Percentiles rank a stretch among this genome's conserved stretches.
Conservation (phyloP, 768 basidiomycete genomes). For the Pleurotus citrinopileatus region DNA sequence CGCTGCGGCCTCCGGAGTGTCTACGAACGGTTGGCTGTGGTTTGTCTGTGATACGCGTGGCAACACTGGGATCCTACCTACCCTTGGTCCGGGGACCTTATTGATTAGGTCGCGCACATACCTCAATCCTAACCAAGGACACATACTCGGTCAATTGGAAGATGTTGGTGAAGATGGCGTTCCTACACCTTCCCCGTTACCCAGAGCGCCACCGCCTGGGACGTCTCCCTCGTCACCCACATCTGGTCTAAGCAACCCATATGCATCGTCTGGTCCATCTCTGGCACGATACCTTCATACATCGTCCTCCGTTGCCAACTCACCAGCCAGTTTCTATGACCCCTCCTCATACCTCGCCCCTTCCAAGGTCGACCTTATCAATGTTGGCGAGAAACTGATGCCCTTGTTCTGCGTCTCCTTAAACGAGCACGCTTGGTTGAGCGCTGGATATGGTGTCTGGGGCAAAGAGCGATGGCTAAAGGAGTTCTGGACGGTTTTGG, state of each 20-base stretch:
- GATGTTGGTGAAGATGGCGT: slow-evolving; percentile 11
- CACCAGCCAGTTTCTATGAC: slow-evolving; percentile 11
- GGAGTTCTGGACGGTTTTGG: slow-evolving; percentile 78
- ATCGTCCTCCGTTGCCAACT: background rate
- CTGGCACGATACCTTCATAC: slow-evolving; percentile 25
- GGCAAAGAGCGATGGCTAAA: slow-evolving; percentile 85
- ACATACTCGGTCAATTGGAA: slow-evolving; percentile 14
- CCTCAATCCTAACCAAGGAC: slow-evolving; percentile 21
- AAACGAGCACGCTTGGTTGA: slow-evolving; percentile 86
- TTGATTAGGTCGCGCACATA: slow-evolving; percentile 63
- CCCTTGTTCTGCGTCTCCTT: slow-evolving; percentile 79
- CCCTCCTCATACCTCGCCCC: background rate
- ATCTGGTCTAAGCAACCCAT: slow-evolving; percentile 35
- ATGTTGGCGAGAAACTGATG: slow-evolving; percentile 55
- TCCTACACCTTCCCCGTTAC: slow-evolving; percentile 19
- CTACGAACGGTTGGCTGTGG: slow-evolving; percentile 83
- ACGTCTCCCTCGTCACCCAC: slow-evolving; percentile 36
- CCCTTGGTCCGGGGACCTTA: slow-evolving; percentile 86
- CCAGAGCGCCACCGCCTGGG: slow-evolving; percentile 25
- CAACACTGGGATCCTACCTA: slow-evolving; percentile 71
- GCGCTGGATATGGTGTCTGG: slow-evolving; percentile 84
- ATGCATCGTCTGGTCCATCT: slow-evolving; percentile 27
- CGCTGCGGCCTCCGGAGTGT: slow-evolving; percentile 75
- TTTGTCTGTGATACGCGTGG: slow-evolving; percentile 69
- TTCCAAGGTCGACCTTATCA: slow-evolving; percentile 21